These are phyloP conservation scores for Rhizophagus clarus DNA, from an alignment of 192 early-diverging fungal genomes.

Conservation along the genomic window DNA sequence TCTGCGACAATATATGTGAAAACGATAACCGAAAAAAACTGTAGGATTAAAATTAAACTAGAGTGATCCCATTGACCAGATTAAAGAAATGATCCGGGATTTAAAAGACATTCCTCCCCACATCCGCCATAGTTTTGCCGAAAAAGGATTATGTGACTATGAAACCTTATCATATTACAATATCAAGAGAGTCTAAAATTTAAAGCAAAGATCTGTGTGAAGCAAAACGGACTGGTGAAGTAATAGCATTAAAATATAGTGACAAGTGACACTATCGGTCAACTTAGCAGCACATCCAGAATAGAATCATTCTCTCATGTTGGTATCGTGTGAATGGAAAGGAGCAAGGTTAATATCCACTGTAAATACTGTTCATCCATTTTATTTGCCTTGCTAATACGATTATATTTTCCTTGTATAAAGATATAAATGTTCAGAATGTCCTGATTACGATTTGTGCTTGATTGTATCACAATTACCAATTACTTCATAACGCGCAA, in stretches of 20 bases:
- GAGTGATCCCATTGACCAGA: neutral
- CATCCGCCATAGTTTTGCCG: too few relatives aligned
- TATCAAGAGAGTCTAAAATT: neutral
- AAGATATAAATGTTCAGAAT: conserved; percentile 29
- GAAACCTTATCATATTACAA: neutral
- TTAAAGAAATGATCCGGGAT: too few relatives aligned
- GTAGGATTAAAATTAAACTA: neutral
- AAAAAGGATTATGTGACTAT: rapidly evolving
- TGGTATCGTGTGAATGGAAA: conserved; percentile 29
- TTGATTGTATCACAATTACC: conserved; percentile 17
- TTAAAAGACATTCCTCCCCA: too few relatives aligned
- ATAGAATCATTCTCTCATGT: too few relatives aligned
- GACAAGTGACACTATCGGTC: too few relatives aligned
- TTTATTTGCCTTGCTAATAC: neutral
- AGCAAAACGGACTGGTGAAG: too few relatives aligned
- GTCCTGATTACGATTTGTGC: conserved; percentile 27
- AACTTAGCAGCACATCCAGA: too few relatives aligned
- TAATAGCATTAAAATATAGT: neutral
- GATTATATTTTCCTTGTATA: neutral
- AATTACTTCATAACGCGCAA: conserved; percentile 23
- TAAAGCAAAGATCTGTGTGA: conserved; percentile 38
- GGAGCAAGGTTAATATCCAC: conserved; percentile 18
- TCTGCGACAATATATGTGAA: neutral
- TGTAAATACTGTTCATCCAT: neutral
- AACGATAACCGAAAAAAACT: neutral